A percentile compares a stretch with the other conserved stretches of the same genome.
These are phyloP conservation scores for Hypoxylon subgilvum DNA, from an alignment of 495 filamentous ascomycete genomes.

Conservation along the genomic window DNA sequence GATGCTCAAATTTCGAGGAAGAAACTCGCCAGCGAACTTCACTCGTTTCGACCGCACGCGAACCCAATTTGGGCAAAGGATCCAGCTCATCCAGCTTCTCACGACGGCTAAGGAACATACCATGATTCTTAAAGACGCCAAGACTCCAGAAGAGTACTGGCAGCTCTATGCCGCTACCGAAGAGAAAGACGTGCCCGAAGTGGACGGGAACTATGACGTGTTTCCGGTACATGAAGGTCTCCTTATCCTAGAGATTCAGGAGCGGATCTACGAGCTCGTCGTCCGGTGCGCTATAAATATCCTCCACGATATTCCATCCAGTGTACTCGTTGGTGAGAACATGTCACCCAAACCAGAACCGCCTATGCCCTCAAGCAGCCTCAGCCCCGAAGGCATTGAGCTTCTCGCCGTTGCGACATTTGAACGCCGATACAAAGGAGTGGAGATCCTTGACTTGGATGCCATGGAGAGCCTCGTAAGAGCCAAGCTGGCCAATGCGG, in stretches of 20 bases:
- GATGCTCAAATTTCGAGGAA: slow-evolving; percentile 51
- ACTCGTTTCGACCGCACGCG: slow-evolving; percentile 43
- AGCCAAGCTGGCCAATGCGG: slow-evolving; percentile 45
- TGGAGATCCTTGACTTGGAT: slow-evolving; percentile 48
- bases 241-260: slow-evolving; percentile 54
- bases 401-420: slow-evolving; percentile 38
- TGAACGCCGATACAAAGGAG: slow-evolving; percentile 57
- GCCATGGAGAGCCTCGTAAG: slow-evolving; percentile 48
- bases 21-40: slow-evolving; percentile 51
- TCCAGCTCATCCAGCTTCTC: slow-evolving; percentile 22
- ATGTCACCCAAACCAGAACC: slow-evolving; percentile 41
- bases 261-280: slow-evolving; percentile 52
- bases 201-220: too few relatives aligned
- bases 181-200: neutral
- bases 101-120: slow-evolving; percentile 20
- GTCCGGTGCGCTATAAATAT: slow-evolving; percentile 46
- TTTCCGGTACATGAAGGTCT: slow-evolving; percentile 48
- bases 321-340: slow-evolving; percentile 8
- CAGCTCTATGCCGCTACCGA: slow-evolving; percentile 51
- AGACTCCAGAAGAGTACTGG: slow-evolving; percentile 50
- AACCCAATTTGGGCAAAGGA: slow-evolving; percentile 35
- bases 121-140: slow-evolving; percentile 51
- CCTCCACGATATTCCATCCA: slow-evolving; percentile 49
- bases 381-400: slow-evolving; percentile 13
- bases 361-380: slow-evolving; percentile 36